Conservation (phyloP, 768 basidiomycete genomes). For the Pisolithus tinctorius region DNA sequence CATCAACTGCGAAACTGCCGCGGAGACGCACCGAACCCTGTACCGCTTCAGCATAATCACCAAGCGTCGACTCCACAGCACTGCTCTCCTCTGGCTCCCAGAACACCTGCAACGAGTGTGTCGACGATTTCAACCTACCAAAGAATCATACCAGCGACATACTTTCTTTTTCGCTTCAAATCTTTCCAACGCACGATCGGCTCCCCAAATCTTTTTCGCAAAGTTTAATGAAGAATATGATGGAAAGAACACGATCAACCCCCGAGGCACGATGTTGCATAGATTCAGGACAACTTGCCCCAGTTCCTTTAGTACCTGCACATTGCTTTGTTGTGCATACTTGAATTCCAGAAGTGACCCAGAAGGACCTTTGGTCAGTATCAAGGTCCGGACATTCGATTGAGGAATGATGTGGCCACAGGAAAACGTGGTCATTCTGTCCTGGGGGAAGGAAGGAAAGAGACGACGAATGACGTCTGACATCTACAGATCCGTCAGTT, state of each 20-base stretch:
- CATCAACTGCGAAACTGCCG: not conserved
- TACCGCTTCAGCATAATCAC: constrained; percentile 60
- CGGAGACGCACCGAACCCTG: constrained; percentile 14
- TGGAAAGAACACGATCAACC: constrained; percentile 91
- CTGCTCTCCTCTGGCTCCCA: constrained; percentile 73
- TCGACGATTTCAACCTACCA: not conserved
- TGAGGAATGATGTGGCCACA: constrained; percentile 90
- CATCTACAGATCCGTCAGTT: constrained; percentile 44
- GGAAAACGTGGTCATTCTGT: constrained; percentile 71
- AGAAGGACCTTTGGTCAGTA: constrained; percentile 67
- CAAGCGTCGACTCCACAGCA: constrained; percentile 68
- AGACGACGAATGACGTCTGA: constrained; percentile 82
- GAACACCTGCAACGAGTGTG: constrained; percentile 55
- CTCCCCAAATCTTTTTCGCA: constrained; percentile 61
- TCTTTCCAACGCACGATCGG: constrained; percentile 53
- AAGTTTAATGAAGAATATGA: constrained; percentile 78
- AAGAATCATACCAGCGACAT: constrained; percentile 5
- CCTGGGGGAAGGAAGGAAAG: constrained; percentile 55
- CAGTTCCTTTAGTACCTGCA: constrained; percentile 65
- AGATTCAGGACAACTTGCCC: constrained; percentile 83
- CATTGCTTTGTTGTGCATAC: constrained; percentile 64
- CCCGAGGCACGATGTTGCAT: constrained; percentile 69
- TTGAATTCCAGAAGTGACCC: constrained; percentile 78
- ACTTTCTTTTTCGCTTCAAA: constrained; percentile 73
- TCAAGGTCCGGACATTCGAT: constrained; percentile 68